phyloP scores from a whole-genome alignment of 1,284 basidiomycete species.

The Retiboletus fuscus region DNA sequence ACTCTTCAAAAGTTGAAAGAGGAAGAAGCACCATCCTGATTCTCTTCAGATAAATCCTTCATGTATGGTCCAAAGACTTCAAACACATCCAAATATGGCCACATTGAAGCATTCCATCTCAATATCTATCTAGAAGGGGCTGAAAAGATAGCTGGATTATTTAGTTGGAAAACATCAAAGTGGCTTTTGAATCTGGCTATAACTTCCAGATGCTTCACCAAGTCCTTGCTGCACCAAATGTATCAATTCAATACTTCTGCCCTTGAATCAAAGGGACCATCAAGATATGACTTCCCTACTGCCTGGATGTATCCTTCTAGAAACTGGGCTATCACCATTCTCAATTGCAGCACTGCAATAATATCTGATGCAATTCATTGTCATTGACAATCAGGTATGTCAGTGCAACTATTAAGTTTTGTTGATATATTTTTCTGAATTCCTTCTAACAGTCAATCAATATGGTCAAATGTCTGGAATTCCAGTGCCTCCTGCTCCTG shows the following conservation, averaged over 20 bases:
- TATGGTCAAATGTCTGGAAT: not conserved
- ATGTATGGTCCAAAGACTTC: not conserved
- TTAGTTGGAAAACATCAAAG: not conserved
- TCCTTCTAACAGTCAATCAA: not conserved
- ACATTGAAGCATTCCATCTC: not conserved
- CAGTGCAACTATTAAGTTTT: not conserved
- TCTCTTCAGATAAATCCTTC: not conserved
- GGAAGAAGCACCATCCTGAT: not conserved
- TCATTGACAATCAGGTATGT: not conserved
- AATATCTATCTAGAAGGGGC: conserved; percentile 6
- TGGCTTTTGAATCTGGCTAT: not conserved
- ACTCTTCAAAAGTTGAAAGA: not conserved
- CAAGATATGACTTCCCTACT: not conserved
- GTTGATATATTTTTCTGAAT: not conserved
- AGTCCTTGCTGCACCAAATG: not conserved
- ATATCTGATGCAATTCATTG: not conserved
- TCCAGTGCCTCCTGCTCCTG: not conserved
- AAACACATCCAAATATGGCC: not conserved
- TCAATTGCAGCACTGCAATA: not conserved
- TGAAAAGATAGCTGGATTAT: not conserved
- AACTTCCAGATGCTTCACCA: not conserved
- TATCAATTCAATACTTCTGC: not conserved
- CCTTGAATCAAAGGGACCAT: not conserved
- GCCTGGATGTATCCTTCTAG: not conserved
- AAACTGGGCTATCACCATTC: not conserved